These are phyloP conservation scores for Phytopythium kandeliae DNA, from an alignment of 352 stramenopile genomes.

Conservation along the genomic window DNA sequence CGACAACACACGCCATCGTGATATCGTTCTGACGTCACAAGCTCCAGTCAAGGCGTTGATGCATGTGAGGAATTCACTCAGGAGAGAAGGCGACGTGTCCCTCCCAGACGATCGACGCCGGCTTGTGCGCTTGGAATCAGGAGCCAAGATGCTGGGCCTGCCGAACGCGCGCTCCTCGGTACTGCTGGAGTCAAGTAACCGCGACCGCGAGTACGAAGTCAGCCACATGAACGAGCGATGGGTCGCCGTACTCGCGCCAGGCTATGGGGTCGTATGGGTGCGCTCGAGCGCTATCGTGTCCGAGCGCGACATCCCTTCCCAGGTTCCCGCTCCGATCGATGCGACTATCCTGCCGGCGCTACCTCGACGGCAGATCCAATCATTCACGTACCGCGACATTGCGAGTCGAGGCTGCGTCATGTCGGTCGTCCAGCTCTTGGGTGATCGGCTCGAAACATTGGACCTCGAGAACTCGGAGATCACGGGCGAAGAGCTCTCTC, in stretches of 20 bases:
- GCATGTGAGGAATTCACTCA: neutral
- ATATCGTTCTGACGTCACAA: constrained; percentile 11
- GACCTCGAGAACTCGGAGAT: constrained; percentile 9
- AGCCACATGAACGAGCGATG: constrained; percentile 15
- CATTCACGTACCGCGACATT: constrained; percentile 17
- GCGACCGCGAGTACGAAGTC: constrained; percentile 27
- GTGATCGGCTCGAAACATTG: constrained; percentile 11
- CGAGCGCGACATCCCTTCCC: constrained; percentile 4
- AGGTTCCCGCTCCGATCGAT: neutral
- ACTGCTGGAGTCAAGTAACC: constrained; percentile 3
- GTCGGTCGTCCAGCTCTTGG: constrained; percentile 11
- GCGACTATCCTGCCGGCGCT: neutral
- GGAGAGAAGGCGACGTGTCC: neutral
- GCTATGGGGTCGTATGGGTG: constrained; percentile 28
- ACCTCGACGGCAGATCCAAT: constrained; percentile 8
- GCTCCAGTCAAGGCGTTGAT: constrained; percentile 16
- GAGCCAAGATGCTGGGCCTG: constrained; percentile 15
- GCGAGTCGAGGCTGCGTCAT: constrained; percentile 10
- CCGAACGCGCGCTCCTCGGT: constrained; percentile 6
- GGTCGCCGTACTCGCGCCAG: constrained; percentile 29
- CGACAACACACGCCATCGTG: constrained; percentile 5
- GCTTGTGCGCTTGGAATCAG: constrained; percentile 13
- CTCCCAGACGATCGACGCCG: constrained; percentile 14
- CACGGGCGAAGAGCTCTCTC: constrained; percentile 6
- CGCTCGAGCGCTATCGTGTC: neutral